Evolutionary conservation across 495 filamentous ascomycete species (phyloP).

Genomic region (Xanthoparmelia taractica): DNA sequence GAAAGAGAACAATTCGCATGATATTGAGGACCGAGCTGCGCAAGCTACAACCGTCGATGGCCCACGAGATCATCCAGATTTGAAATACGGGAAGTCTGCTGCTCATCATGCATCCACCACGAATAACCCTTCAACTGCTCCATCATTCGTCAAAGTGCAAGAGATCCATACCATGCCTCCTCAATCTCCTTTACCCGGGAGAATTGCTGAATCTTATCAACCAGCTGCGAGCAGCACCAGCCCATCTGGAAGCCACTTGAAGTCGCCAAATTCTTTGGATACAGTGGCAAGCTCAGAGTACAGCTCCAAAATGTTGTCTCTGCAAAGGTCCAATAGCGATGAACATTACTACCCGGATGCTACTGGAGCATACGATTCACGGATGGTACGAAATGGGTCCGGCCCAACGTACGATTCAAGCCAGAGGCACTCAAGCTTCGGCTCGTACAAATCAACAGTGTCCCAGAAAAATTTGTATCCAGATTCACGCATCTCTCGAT

Average conservation of each 20-base stretch:
- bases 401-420: conserved; percentile 13
- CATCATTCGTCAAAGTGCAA: conserved; percentile 10
- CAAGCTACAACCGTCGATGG: conserved; percentile 14
- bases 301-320: conserved; percentile 7
- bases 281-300: conserved; percentile 17
- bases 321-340: conserved; percentile 25
- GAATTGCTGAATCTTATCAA: conserved; percentile 16
- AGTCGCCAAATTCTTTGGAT: conserved; percentile 16
- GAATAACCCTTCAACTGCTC: conserved; percentile 3
- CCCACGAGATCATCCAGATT: conserved; percentile 16
- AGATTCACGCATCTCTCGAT: conserved; percentile 20
- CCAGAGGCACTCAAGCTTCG: conserved; percentile 16
- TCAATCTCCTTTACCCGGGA: conserved; percentile 17
- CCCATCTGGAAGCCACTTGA: conserved; percentile 17
- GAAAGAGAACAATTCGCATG: conserved; percentile 56
- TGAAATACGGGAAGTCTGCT: conserved; percentile 4
- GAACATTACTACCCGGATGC: conserved; percentile 24
- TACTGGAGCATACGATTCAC: conserved; percentile 17
- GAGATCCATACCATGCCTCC: conserved; percentile 10
- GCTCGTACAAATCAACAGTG: conserved; percentile 11
- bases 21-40: conserved; percentile 15
- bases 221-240: conserved; percentile 8
- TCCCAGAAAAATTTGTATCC: conserved; percentile 17
- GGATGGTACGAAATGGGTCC: conserved; percentile 13
- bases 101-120: conserved; percentile 5